Evolutionary conservation across 2,329 filamentous ascomycete species (phyloP), one percentile per base, ranked within the genome.

Genomic region (Metarhizium guizhouense): DNA sequence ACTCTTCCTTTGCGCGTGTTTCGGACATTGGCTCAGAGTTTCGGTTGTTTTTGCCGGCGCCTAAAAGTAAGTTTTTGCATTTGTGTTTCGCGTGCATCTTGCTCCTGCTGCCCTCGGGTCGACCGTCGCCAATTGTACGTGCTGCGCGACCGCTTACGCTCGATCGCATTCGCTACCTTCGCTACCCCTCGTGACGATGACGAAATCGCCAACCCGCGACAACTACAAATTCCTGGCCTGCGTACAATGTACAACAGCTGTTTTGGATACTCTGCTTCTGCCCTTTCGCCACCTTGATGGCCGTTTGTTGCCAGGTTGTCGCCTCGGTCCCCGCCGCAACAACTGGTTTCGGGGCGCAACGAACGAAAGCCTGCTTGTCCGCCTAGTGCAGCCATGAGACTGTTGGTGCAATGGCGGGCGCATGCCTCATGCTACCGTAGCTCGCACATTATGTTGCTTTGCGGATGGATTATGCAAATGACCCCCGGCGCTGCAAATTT

Each of bases 1-100:
- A 63, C 70, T 71, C 71, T 76, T 76, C 74, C 72, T 70, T 74
- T 73, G 67, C 71, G 71, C 71, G 70, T 72, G 69, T 72, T 73
- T 73, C 70, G 69, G 69, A 70, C 69, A 64, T 72, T 71, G 69
- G 67, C 69, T 71, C 65, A 71, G 67, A 71, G 65, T 70, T 70
- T 69, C 68, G 69, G 67, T 71, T 72, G 72, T 73, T 76, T 71
- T 76, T 76, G 69, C 72, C 73, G 75, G 75, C 75, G 74, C 75
- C 69, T 70, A 78, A 79, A 78, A 78, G 76, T 79, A 70, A 78
- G 76, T 78, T 60, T 62, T 59, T 48, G 61, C 52, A 62, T 61
- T 56, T 20, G 47, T 32, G 29, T 51, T 45, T 47, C 42, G 36
- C 40, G 11, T 43, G 25, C 20, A 20, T 18, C 16, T 13, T 32